Conservation (phyloP, 179 eudicot genomes). For the Drosera spatulata region DNA sequence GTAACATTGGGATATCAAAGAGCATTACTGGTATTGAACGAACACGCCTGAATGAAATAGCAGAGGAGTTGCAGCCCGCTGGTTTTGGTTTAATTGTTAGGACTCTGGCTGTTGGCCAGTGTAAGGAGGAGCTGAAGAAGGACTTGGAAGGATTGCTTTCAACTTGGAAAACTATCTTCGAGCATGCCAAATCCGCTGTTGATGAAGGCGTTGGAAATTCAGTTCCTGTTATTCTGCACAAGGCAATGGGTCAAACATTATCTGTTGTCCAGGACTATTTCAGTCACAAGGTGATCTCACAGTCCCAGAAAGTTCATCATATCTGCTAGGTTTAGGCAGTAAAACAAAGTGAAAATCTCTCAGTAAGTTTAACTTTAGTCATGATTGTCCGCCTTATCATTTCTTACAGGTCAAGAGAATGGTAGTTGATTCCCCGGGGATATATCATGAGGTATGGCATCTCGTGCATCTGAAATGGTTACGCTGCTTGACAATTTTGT, state of each 20-base stretch:
- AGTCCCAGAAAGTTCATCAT: not conserved
- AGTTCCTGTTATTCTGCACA: too few relatives aligned
- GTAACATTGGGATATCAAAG: conserved; percentile 64
- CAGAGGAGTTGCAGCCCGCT: conserved; percentile 72
- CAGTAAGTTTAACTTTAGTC: not conserved
- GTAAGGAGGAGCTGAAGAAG: conserved; percentile 64
- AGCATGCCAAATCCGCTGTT: conserved; percentile 94
- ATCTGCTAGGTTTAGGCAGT: not conserved
- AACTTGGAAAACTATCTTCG: conserved; percentile 43
- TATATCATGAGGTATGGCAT: conserved; percentile 72
- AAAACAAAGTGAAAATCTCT: not conserved
- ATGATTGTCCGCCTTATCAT: conserved; percentile 3
- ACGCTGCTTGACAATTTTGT: not conserved
- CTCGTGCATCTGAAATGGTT: not conserved
- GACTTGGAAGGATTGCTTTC: conserved; percentile 47
- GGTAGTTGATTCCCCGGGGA: conserved; percentile 94
- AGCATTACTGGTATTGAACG: conserved; percentile 81
- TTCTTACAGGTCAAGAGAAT: conserved; percentile 69
- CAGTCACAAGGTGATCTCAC: too few relatives aligned
- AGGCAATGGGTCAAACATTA: too few relatives aligned
- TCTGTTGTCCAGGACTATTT: too few relatives aligned
- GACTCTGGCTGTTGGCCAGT: conserved; percentile 91
- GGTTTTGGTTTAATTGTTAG: conserved; percentile 88
- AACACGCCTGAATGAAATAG: conserved; percentile 71
- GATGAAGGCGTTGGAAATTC: conserved; percentile 58